Conservation (phyloP, 148 eudicot species). For the Suaeda aralocaspica region DNA sequence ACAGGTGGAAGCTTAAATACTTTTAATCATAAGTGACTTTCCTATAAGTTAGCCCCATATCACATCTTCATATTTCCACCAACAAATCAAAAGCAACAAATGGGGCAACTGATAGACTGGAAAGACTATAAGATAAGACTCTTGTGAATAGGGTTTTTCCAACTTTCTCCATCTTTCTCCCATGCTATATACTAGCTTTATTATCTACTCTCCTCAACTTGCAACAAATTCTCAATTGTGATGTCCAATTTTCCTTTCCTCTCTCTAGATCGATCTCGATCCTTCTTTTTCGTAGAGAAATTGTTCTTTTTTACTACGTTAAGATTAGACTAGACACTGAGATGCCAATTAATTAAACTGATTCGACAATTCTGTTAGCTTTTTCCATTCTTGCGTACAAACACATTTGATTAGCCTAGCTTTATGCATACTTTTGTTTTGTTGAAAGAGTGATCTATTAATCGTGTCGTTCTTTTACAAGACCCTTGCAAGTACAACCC, state of each 20-base stretch:
- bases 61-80: constrained; percentile 13
- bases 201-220: constrained; percentile 24
- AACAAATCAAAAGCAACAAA: constrained; percentile 6
- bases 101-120: constrained; percentile 14
- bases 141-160: constrained; percentile 25
- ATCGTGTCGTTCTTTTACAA: background rate
- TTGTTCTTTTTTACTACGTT: background rate
- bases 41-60: background rate
- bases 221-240: constrained; percentile 11
- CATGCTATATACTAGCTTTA: constrained; percentile 14
- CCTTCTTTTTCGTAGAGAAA: background rate
- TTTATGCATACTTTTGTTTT: background rate
- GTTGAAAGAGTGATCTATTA: background rate
- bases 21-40: background rate
- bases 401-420: background rate
- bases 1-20: constrained; percentile 20
- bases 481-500: background rate
- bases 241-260: background rate
- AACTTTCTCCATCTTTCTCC: constrained; percentile 31
- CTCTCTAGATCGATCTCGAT: constrained; percentile 4
- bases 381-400: background rate
- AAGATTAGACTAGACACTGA: constrained; percentile 1
- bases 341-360: background rate
- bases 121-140: constrained; percentile 27
- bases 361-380: background rate